Conservation (phyloP, 1,139 yeast genomes). For the Sugiyamaella neomexicana region DNA sequence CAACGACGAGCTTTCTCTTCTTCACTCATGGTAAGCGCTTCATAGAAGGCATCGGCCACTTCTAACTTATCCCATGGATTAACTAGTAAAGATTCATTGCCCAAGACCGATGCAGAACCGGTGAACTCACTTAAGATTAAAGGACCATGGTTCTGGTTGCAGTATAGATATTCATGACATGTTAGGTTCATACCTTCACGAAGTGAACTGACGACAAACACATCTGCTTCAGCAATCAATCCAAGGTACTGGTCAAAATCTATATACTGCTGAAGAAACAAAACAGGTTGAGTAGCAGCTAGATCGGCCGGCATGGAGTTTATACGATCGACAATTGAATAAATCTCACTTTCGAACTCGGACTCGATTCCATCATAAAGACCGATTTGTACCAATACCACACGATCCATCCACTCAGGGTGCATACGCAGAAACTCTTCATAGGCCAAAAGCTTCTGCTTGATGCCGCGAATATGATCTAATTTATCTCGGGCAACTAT, state of each 20-base stretch:
- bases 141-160: constrained; percentile 78
- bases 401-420: constrained; percentile 67
- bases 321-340: constrained; percentile 79
- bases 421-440: constrained; percentile 70
- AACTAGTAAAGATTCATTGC: constrained; percentile 65
- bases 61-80: constrained; percentile 88
- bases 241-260: constrained; percentile 90
- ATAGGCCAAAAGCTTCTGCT: constrained; percentile 83
- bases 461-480: constrained; percentile 84
- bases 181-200: constrained; percentile 97
- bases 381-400: constrained; percentile 83
- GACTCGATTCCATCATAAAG: constrained; percentile 42
- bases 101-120: constrained; percentile 81
- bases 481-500: constrained; percentile 88
- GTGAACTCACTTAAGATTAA: constrained; percentile 88
- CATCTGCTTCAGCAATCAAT: constrained; percentile 78
- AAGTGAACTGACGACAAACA: constrained; percentile 83
- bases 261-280: constrained; percentile 81
- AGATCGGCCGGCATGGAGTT: constrained; percentile 74
- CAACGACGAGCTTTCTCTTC: constrained; percentile 63
- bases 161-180: constrained; percentile 88
- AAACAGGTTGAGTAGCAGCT: constrained; percentile 64
- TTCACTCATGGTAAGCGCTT: constrained; percentile 61
- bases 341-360: constrained; percentile 67
- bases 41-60: constrained; percentile 61